Percentiles rank a stretch among this genome's conserved stretches.
Conservation (phyloP, 148 eudicot species). For the Pouteria glomerata region DNA sequence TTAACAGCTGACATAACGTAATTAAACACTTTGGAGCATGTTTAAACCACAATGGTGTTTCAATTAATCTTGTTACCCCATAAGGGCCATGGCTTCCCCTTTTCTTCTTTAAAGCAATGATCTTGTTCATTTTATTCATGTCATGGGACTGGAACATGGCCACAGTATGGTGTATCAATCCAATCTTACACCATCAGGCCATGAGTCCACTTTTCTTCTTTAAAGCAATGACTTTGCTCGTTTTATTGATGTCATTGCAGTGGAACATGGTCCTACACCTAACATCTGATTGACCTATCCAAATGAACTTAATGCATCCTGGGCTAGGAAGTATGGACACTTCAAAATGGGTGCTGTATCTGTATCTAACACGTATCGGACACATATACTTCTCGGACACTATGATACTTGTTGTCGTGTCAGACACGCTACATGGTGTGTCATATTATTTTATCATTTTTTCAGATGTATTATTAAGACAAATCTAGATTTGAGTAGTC, state of each 20-base stretch:
- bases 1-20: not conserved
- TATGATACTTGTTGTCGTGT: too few species aligned
- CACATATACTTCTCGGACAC: too few species aligned
- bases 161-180: not conserved
- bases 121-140: not conserved
- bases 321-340: too few species aligned
- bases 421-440: too few species aligned
- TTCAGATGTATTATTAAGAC: too few species aligned
- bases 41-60: not conserved
- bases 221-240: not conserved
- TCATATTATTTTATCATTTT: too few species aligned
- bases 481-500: too few species aligned
- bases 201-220: not conserved
- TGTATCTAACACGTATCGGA: too few species aligned
- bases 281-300: not conserved
- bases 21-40: not conserved
- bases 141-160: not conserved
- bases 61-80: not conserved
- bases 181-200: not conserved
- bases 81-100: not conserved
- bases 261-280: not conserved
- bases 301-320: too few species aligned
- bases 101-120: not conserved
- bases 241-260: not conserved
- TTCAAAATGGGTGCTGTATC: too few species aligned